Evolutionary conservation across 257 asterid genomes (phyloP), one percentile per base, ranked within the genome.

Genomic region (Rauvolfia tetraphylla): DNA sequence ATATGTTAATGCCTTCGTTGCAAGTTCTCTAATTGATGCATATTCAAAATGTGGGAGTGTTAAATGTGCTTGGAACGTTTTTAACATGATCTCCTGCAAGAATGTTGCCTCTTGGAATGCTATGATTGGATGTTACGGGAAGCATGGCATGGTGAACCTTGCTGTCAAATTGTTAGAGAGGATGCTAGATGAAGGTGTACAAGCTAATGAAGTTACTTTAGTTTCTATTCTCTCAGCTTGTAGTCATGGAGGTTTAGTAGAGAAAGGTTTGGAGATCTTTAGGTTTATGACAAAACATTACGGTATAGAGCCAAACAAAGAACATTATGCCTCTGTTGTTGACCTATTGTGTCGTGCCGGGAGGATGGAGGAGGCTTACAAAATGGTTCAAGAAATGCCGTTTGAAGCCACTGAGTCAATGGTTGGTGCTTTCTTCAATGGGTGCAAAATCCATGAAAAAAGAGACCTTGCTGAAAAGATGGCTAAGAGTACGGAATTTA

Each of bases 91-190:
- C 71, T 83, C 80, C 63, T 41, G 66, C 75, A 90, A 83, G 85
- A 89, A 89, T 49, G 79, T 57, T 33, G 91, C 84, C 15, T 75
- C 88, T 1, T 89, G 94, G 94, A 89, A 90, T 75, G 87, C 91
- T 68, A 86, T 89, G 88, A 84, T 89, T n/a, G 88, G 87, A 36
- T 90, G 91, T 70, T 90, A 86, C 34, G 94, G 96, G 59, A 89
- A 81, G 79, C 86, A 87, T 22, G 90, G 92, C 81, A 84, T 83
- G 90, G 90, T 85, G 33, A 78, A 81, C 39, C 71, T 57, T 39
- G 89, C 91, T 22, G 65, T 89, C 41, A 34, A 84, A 67, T 76
- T 89, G 17, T 90, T 85, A 15, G 90, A 84, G 72, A 81, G 59
- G 76, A 87, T 89, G 89, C 78, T 71, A 72, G 82, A 71, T n/a